Conservation (phyloP, 1,139 yeast species). For the Protomyces pachydermus region DNA sequence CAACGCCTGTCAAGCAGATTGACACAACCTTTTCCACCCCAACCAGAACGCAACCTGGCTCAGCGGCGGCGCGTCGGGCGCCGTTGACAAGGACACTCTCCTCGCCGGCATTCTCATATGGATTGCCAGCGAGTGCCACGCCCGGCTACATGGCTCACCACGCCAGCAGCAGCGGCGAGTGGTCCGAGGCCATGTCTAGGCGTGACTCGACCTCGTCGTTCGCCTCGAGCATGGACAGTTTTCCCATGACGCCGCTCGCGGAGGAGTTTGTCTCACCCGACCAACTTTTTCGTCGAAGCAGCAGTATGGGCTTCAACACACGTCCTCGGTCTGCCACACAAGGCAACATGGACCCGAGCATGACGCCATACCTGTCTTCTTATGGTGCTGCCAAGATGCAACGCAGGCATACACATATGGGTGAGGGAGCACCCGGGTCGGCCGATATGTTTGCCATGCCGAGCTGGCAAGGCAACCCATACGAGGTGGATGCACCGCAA, state of each 20-base stretch:
- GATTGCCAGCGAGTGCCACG: background rate
- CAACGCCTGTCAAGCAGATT: constrained; percentile 24
- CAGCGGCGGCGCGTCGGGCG: background rate
- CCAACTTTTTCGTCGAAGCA: constrained; percentile 4
- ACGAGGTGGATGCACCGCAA: background rate
- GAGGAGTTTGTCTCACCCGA: constrained; percentile 21
- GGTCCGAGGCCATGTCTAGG: constrained; percentile 13
- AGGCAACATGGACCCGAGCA: constrained; percentile 11
- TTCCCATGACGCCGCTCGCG: constrained; percentile 24
- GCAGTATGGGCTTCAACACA: background rate
- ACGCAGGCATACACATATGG: constrained; percentile 19
- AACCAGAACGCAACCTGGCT: constrained; percentile 4
- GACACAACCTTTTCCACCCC: constrained; percentile 18
- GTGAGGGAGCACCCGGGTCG: background rate
- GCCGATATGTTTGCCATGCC: background rate
- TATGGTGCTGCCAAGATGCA: constrained; percentile 23
- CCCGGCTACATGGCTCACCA: background rate
- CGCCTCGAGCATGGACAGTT: constrained; percentile 23
- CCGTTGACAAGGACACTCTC: constrained; percentile 18
- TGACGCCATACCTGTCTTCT: constrained; percentile 10
- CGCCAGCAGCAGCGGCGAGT: constrained; percentile 1
- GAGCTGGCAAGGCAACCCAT: background rate
- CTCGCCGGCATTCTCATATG: constrained; percentile 24
- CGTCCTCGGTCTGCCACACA: constrained; percentile 23
- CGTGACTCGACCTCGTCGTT: constrained; percentile 24